These are phyloP conservation scores for Gloeostereum incarnatum DNA, from an alignment of 768 basidiomycete genomes.

Conservation along the genomic window DNA sequence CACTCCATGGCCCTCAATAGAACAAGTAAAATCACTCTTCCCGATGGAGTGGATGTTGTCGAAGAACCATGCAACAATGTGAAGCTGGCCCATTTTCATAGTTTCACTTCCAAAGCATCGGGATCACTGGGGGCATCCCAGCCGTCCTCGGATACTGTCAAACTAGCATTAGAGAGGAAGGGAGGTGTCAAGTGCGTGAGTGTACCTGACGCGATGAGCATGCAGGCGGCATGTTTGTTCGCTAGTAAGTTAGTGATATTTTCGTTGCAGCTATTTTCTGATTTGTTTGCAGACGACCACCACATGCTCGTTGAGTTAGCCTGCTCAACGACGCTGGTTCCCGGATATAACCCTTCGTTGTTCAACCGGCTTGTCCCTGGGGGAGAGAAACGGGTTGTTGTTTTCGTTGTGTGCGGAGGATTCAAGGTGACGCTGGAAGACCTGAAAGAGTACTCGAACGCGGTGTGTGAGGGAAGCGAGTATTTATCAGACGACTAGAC, in stretches of 20 bases:
- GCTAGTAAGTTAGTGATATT: conserved; percentile 34
- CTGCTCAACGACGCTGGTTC: conserved; percentile 58
- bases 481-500: conserved; percentile 17
- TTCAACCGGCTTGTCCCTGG: conserved; percentile 40
- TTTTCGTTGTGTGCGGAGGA: conserved; percentile 67
- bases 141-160: conserved; percentile 51
- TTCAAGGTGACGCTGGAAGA: conserved; percentile 57
- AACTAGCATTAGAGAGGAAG: conserved; percentile 50
- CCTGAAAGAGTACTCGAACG: conserved; percentile 33
- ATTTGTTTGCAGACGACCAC: conserved; percentile 50
- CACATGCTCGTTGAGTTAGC: conserved; percentile 69
- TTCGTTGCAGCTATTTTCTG: neutral
- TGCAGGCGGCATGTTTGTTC: conserved; percentile 48
- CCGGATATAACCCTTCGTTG: conserved; percentile 51
- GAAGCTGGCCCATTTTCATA: conserved; percentile 44
- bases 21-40: conserved; percentile 23
- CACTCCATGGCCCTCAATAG: conserved; percentile 55
- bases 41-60: conserved; percentile 30
- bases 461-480: conserved; percentile 24
- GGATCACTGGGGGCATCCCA: conserved; percentile 65
- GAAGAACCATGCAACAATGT: conserved; percentile 34
- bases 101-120: conserved; percentile 54
- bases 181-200: conserved; percentile 51
- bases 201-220: conserved; percentile 60
- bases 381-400: conserved; percentile 27